Percentiles rank a stretch among this genome's conserved stretches.
Conservation (phyloP, 1,284 basidiomycete genomes). For the Rhodotorula sp. region DNA sequence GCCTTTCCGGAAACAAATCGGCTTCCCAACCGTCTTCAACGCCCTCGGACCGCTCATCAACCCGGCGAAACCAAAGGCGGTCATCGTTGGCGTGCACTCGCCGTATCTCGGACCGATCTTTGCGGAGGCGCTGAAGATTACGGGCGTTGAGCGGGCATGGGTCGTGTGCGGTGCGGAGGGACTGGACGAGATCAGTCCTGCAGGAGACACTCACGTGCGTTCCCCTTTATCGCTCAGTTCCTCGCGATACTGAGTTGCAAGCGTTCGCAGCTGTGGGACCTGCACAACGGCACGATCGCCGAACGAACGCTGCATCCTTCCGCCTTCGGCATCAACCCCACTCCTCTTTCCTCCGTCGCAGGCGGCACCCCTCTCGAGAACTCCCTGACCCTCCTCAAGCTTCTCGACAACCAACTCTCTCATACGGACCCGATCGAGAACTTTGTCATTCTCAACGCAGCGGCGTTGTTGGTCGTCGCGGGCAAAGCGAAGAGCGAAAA, state of each 20-base stretch:
- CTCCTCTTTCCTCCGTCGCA: conserved; percentile 67
- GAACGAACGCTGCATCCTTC: conserved; percentile 51
- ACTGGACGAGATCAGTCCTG: conserved; percentile 92
- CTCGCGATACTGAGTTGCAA: background rate
- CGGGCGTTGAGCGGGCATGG: conserved; percentile 72
- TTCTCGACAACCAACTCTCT: conserved; percentile 56
- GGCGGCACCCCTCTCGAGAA: conserved; percentile 73
- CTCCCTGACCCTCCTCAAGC: conserved; percentile 60
- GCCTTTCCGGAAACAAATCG: conserved; percentile 78
- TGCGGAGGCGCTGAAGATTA: conserved; percentile 64
- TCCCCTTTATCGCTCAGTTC: conserved; percentile 48
- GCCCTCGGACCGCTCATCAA: conserved; percentile 92
- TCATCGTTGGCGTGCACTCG: conserved; percentile 88
- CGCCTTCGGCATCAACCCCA: conserved; percentile 68
- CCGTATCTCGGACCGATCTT: conserved; percentile 80
- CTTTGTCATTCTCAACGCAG: conserved; percentile 81
- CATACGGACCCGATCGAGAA: conserved; percentile 58
- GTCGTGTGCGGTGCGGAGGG: conserved; percentile 92
- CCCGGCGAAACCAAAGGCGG: conserved; percentile 76
- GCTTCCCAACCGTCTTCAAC: conserved; percentile 98
- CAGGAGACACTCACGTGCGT: conserved; percentile 75
- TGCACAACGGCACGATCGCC: conserved; percentile 51
- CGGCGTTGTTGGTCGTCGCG: conserved; percentile 75
- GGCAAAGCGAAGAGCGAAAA: conserved; percentile 67
- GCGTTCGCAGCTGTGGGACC: conserved; percentile 52